These are phyloP conservation scores for Stropharia rugosoannulata DNA, from an alignment of 768 basidiomycete species.

Conservation along the genomic window DNA sequence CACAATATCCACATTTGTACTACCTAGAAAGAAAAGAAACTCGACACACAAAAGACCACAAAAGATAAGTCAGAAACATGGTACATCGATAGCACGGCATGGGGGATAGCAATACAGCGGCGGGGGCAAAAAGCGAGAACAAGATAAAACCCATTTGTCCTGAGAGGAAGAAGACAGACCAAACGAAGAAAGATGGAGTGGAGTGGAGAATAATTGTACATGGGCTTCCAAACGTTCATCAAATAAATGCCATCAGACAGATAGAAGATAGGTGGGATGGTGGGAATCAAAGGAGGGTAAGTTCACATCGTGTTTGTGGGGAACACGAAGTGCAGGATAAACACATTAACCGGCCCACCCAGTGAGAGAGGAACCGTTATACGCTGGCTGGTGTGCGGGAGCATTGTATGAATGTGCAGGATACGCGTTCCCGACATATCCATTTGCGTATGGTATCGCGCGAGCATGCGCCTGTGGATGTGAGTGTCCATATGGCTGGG, in stretches of 20 bases:
- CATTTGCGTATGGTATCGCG: background rate
- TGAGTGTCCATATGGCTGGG: too few species aligned
- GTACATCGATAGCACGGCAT: background rate
- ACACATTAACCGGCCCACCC: constrained; percentile 45
- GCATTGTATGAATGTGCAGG: constrained; percentile 3
- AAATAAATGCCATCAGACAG: background rate
- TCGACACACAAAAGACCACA: constrained; percentile 6
- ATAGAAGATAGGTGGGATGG: background rate
- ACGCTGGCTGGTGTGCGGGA: constrained; percentile 24
- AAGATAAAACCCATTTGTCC: background rate
- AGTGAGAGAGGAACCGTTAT: constrained; percentile 39
- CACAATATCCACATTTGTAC: background rate
- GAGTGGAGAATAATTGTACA: background rate
- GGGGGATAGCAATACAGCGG: background rate
- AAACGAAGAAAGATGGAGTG: background rate
- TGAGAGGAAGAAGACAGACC: background rate
- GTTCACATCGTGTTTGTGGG: background rate
- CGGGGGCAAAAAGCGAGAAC: background rate
- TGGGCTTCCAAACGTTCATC: too few species aligned
- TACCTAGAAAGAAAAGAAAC: background rate
- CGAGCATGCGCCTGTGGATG: background rate
- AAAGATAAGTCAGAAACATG: constrained; percentile 2
- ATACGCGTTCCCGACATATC: background rate
- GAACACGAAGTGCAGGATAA: background rate
- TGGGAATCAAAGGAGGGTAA: background rate